Base-by-base conservation (phyloP, 2,329 filamentous ascomycete species). In the Periconia digitata region DNA sequence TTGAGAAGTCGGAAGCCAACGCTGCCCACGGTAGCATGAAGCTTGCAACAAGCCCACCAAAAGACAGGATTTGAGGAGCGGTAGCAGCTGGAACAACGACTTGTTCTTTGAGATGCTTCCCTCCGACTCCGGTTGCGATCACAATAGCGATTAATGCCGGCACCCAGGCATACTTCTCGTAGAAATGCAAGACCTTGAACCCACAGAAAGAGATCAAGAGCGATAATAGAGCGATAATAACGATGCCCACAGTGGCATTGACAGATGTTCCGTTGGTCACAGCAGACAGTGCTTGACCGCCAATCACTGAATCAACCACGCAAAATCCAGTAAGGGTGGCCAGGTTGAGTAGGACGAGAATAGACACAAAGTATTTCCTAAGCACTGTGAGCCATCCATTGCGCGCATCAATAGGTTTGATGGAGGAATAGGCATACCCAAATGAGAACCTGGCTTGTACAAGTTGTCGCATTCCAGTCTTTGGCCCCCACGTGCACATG, bases 391-490 rank as follows among this genome's bases (percentile, higher is more conserved):
- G 8, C 15, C 10, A 10, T 32, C 27, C 10, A n/a, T n/a, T n/a
- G n/a, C n/a, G n/a, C n/a, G n/a, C n/a, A n/a, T 3, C 6, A 17
- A 37, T n/a, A 41, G 18, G 3, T 17, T 12, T 12, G 22, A 8
- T 20, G 32, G 13, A 38, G 15, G 12, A 7, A 16, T 18, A 20
- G 20, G 43, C 49, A 35, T 68, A 80, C 74, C 81, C 83, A 61
- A 85, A 87, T 35, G 79, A 80, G 64, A 80, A 86, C 18, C 84
- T 75, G 3, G 84, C 83, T 55, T 84, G 82, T 7, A 86, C 78
- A 76, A 86, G 84, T 66, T 86, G 83, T 15, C 84, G 76, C 76
- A 86, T 79, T 36, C 83, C 84, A 8, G 82, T 85, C 66, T 79
- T 80, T 3, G 83, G 81, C 0, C 83, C 83, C 43, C 84, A 67